These are phyloP conservation scores for Podaxis sp. DNA, from an alignment of 768 basidiomycete genomes.

Conservation along the genomic window DNA sequence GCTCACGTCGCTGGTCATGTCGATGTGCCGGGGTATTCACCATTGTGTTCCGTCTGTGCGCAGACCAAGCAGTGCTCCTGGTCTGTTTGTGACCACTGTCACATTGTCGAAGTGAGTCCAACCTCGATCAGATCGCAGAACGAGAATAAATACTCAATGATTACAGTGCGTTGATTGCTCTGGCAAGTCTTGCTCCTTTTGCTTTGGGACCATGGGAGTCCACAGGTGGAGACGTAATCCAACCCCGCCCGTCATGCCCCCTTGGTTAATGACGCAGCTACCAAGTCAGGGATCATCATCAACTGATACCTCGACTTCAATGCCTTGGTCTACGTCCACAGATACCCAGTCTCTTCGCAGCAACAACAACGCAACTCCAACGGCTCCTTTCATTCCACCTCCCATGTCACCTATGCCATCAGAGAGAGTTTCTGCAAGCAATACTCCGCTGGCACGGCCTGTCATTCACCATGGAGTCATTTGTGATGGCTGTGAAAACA, in stretches of 20 bases:
- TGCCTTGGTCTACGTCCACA: slow-evolving; percentile 10
- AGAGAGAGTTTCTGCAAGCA: slow-evolving; percentile 15
- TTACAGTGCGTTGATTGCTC: slow-evolving; percentile 9
- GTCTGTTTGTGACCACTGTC: slow-evolving; percentile 38
- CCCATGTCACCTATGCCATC: not conserved
- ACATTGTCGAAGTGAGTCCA: slow-evolving; percentile 34
- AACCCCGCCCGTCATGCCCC: not conserved
- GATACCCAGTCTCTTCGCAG: not conserved
- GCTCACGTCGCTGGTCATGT: slow-evolving; percentile 15
- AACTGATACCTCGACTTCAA: not conserved
- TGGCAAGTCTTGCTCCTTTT: slow-evolving; percentile 4
- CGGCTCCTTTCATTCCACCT: slow-evolving; percentile 9
- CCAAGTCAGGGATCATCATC: not conserved
- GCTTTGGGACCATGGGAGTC: slow-evolving; percentile 7
- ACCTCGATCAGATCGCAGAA: not conserved
- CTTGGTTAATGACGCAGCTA: not conserved
- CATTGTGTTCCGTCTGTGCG: slow-evolving; percentile 35
- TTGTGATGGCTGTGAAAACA: slow-evolving; percentile 64
- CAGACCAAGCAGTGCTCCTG: slow-evolving; percentile 29
- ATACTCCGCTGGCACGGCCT: slow-evolving; percentile 16
- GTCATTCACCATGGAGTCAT: slow-evolving; percentile 57
- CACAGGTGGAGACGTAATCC: slow-evolving; percentile 5
- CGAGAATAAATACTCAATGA: not conserved
- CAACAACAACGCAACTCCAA: not conserved
- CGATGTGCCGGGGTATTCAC: not conserved